Base-by-base conservation (phyloP, 2,329 filamentous ascomycete genomes). In the Fusarium solani-melongenae region DNA sequence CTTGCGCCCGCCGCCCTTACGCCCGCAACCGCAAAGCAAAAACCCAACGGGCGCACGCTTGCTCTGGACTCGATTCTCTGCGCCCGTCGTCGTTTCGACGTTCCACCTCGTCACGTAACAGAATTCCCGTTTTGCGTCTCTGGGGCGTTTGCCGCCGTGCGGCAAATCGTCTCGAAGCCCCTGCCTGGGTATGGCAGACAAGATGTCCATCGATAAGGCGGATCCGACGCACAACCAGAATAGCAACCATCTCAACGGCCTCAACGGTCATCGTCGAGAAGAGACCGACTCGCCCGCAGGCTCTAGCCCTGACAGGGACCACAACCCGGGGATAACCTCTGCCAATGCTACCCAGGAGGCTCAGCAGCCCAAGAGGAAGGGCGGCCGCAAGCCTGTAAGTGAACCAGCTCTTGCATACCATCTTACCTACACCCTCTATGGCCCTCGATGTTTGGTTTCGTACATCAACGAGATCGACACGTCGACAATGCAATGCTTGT, bases 311-410 rank as follows among this genome's bases (percentile, higher is more conserved):
- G 90, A 92, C 71, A 84, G 86, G 77, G 90, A 91, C 62, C 82
- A 83, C 53, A 78, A 78, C 65, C 73, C 82, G 64, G 79, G 82
- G 65, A 78, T 77, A 72, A 76, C 70, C 58, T 74, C 76, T 61
- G 77, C 78, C 73, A 81, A 78, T 72, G 77, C 78, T 66, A 79
- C 78, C 71, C 88, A 88, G 74, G 89, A 91, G 78, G 83, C 82
- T 76, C 89, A 89, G 80, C 90, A 91, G 72, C 95, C 95, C 81
- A 99, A 99, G 88, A 92, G 96, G 81, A 99, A 99, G 87, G 96
- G 96, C 80, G 96, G 96, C 71, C 92, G 96, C 81, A 99, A 98
- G 87, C 96, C 96, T 81, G 96, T 98, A 91, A 83, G 89, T 72
- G 34, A 98, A 56, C 39, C 64, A 61, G 61, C 60, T 44, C 39